Conservation (phyloP, 2,329 filamentous ascomycete species). For the Pseudogymnoascus sp. region DNA sequence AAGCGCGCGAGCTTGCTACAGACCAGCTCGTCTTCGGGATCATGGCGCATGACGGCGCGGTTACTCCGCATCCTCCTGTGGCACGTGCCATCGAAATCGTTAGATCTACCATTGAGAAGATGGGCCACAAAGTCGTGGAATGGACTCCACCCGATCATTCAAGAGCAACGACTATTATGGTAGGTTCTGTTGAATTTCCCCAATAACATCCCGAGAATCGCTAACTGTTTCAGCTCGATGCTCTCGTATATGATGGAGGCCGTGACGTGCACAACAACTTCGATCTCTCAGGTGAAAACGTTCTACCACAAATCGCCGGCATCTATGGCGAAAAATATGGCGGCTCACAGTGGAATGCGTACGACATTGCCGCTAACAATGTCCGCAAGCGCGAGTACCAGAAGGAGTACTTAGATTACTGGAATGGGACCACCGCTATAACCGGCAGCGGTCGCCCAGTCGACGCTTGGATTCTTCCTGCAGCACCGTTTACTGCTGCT, state of each 20-base stretch:
- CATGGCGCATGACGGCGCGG: slow-evolving; percentile 42
- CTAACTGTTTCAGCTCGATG: slow-evolving; percentile 24
- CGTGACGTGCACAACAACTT: slow-evolving; percentile 42
- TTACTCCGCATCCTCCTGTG: slow-evolving; percentile 49
- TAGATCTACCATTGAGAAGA: slow-evolving; percentile 37
- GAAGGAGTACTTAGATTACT: slow-evolving; percentile 54
- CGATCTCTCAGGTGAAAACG: slow-evolving; percentile 37
- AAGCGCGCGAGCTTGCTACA: slow-evolving; percentile 32
- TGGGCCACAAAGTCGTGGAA: slow-evolving; percentile 49
- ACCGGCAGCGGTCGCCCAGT: slow-evolving; percentile 32
- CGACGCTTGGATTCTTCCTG: slow-evolving; percentile 24
- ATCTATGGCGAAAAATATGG: slow-evolving; percentile 12
- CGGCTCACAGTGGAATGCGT: slow-evolving; percentile 26
- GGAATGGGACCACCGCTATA: slow-evolving; percentile 45
- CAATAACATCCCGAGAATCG: too few species aligned
- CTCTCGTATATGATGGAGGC: slow-evolving; percentile 42
- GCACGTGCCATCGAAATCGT: slow-evolving; percentile 44
- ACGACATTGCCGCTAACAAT: slow-evolving; percentile 34
- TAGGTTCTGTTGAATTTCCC: too few species aligned
- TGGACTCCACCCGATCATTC: slow-evolving; percentile 55
- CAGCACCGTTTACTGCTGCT: slow-evolving; percentile 28
- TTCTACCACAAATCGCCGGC: neutral
- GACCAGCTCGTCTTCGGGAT: slow-evolving; percentile 45
- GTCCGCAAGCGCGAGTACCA: slow-evolving; percentile 46
- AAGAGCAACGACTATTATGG: too few species aligned